Conservation (phyloP, 371 early-diverging fungal genomes). For the Circinella minor region DNA sequence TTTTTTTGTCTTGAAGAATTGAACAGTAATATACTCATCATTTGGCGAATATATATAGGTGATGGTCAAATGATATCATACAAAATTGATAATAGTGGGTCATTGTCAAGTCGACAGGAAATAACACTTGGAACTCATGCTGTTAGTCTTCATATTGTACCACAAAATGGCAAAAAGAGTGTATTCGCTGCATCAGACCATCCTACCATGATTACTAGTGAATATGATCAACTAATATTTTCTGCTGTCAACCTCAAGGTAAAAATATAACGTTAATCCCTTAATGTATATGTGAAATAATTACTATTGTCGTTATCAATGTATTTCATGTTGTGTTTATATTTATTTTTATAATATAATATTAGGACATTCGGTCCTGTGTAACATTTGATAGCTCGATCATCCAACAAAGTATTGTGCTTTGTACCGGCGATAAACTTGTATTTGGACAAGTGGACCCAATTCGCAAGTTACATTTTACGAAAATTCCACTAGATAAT, state of each 20-base stretch:
- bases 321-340: no score
- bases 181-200: conserved; percentile 86
- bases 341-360: no score
- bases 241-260: conserved; percentile 82
- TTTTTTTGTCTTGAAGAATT: background rate
- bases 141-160: conserved; percentile 61
- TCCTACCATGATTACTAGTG: conserved; percentile 79
- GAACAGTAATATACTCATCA: no score
- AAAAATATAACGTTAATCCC: background rate
- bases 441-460: conserved; percentile 78
- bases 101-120: conserved; percentile 52
- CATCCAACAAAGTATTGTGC: conserved; percentile 61
- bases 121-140: conserved; percentile 75
- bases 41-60: conserved; percentile 37
- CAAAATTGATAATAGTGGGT: conserved; percentile 35
- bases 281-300: no score
- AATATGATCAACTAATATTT: conserved; percentile 69
- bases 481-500: conserved; percentile 61
- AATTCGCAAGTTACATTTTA: conserved; percentile 83
- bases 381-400: conserved; percentile 59
- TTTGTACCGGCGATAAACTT: conserved; percentile 64
- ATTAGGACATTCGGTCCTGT: conserved; percentile 60
- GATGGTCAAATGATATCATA: conserved; percentile 80
- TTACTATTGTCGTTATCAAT: no score
- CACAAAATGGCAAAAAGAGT: conserved; percentile 43